Evolutionary conservation across 495 filamentous ascomycete genomes (phyloP), one percentile per base, ranked within the genome.

Genomic region (Penicillium canariense): DNA sequence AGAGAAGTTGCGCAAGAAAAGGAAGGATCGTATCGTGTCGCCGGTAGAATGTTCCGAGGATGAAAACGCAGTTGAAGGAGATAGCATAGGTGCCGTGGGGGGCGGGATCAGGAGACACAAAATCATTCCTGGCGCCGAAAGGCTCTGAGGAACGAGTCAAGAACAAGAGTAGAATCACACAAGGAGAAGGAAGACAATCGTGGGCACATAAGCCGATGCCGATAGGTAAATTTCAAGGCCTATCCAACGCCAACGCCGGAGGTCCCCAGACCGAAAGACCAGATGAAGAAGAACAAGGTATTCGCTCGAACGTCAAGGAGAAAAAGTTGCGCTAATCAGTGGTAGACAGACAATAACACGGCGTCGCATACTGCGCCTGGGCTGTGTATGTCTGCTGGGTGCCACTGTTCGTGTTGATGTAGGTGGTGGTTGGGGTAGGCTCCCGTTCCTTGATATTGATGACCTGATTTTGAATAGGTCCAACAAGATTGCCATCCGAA

Each of bases 401-500:
- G 48, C 60, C 66, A 30, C 60, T 60, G 32, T 52, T 26, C 10
- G 49, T 61, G 47, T 60, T 61, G 34, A 63, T 50, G 12, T 61
- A 63, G 39, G 72, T 73, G 5, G 71, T 75, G 10, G 73, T 70
- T 8, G 72, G 62, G 11, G 66, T 70, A 12, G 81, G 78, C 58
- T 81, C 73, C 14, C 69, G 63, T 70, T 91, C 89, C 43, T 80
- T 70, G 25, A 93, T 81, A 20, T 77, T 60, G 22, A 92, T 69
- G 2, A 74, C 78, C 23, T 83, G 68, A 1, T 69, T 69, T 0
- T 78, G 68, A 6, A 81, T 63, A 18, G 77, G 71, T 47, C 44
- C 46, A 8, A 66, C 62, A 9, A 83, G 62, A 4, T 62, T 55
- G 4, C 78, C 76, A 53, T 82, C 66, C 15, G 76, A 61, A 32